Evolutionary conservation across 768 basidiomycete genomes (phyloP).

Genomic region (Boletus edulis): DNA sequence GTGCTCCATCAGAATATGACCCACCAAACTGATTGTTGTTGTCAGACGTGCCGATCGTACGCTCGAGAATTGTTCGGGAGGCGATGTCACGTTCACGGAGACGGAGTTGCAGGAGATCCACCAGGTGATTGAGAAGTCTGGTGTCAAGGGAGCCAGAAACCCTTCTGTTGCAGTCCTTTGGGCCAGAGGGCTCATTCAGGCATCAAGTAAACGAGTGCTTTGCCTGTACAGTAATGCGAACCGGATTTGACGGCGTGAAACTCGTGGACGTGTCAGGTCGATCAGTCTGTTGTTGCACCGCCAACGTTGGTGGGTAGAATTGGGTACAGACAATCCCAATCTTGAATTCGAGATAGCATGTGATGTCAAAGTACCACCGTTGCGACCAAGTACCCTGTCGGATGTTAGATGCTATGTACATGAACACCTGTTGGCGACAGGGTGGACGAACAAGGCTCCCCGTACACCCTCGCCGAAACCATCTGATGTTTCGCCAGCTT

Average conservation of each 20-base stretch:
- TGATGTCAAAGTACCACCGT: neutral
- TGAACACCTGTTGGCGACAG: neutral
- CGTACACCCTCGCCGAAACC: neutral
- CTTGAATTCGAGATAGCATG: too few relatives aligned
- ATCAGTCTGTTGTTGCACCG: neutral
- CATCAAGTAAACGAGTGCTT: neutral
- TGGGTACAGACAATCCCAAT: too few relatives aligned
- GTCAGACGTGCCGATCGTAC: slow-evolving; percentile 37
- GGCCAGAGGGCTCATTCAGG: slow-evolving; percentile 21
- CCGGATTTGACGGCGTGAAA: neutral
- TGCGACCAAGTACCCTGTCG: neutral
- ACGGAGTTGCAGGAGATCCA: slow-evolving; percentile 42
- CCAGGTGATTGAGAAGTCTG: slow-evolving; percentile 32
- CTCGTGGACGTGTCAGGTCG: neutral
- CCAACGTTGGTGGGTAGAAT: neutral
- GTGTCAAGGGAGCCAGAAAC: slow-evolving; percentile 43
- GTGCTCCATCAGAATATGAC: neutral
- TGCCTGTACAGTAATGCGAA: neutral
- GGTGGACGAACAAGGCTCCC: neutral
- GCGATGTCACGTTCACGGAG: slow-evolving; percentile 39
- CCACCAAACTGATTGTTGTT: neutral
- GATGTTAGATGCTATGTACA: slow-evolving; percentile 14
- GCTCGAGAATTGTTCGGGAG: slow-evolving; percentile 44
- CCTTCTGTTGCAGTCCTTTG: slow-evolving; percentile 29
- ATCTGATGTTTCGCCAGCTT: neutral